These are phyloP conservation scores for Rachicladosporium sp. DNA, from an alignment of 2,329 filamentous ascomycete species.

Conservation along the genomic window DNA sequence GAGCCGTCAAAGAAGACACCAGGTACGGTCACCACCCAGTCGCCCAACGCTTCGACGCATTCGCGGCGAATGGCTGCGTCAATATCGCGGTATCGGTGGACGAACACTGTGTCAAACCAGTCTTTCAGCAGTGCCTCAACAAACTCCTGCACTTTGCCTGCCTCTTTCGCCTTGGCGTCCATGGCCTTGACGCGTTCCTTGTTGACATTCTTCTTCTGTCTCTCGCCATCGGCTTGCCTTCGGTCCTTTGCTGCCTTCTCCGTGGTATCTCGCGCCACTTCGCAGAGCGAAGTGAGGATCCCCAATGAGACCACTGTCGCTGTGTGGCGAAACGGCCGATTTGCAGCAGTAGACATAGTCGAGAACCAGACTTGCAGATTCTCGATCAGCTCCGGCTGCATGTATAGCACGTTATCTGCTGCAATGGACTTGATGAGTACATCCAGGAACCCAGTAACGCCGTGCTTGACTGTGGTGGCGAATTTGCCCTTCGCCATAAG, in stretches of 20 bases:
- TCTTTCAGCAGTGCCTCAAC: slow-evolving; percentile 66
- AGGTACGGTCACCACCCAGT: slow-evolving; percentile 77
- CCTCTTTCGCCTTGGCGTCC: slow-evolving; percentile 58
- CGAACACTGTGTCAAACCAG: slow-evolving; percentile 84
- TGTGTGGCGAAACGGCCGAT: slow-evolving; percentile 87
- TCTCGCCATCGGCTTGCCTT: slow-evolving; percentile 67
- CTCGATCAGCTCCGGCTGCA: slow-evolving; percentile 64
- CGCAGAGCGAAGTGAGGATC: slow-evolving; percentile 66
- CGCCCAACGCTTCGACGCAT: slow-evolving; percentile 73
- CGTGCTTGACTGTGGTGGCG: slow-evolving; percentile 63
- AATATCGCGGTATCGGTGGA: slow-evolving; percentile 89
- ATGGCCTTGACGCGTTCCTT: slow-evolving; percentile 65
- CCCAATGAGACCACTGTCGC: slow-evolving; percentile 74
- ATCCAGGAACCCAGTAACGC: slow-evolving; percentile 67
- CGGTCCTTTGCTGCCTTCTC: slow-evolving; percentile 62
- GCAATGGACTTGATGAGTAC: slow-evolving; percentile 67
- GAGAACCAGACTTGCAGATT: slow-evolving; percentile 84
- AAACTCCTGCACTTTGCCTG: slow-evolving; percentile 54
- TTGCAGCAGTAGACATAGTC: slow-evolving; percentile 76
- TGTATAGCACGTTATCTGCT: slow-evolving; percentile 67
- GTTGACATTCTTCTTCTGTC: slow-evolving; percentile 63
- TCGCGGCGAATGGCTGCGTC: slow-evolving; percentile 81
- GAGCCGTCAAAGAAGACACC: slow-evolving; percentile 81
- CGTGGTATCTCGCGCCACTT: slow-evolving; percentile 58
- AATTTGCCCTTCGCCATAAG: slow-evolving; percentile 71